Evolutionary conservation across 805 yeast species (phyloP).

Genomic region (Schwanniomyces sp.): DNA sequence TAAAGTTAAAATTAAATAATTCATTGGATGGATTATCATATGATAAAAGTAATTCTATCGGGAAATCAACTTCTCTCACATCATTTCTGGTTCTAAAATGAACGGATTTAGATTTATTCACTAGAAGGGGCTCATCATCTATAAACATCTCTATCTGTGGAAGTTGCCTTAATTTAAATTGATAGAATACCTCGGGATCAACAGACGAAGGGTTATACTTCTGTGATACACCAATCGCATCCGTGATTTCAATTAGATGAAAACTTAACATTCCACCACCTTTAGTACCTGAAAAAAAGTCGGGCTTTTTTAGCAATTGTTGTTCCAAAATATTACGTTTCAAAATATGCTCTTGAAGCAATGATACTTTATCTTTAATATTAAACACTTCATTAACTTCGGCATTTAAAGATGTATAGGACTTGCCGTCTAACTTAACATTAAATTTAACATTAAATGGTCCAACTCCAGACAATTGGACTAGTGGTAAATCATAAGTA

Average conservation of each 20-base stretch:
- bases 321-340: slow-evolving; percentile 36
- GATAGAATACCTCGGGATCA: slow-evolving; percentile 34
- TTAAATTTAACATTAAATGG: slow-evolving; percentile 47
- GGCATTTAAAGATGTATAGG: slow-evolving; percentile 19
- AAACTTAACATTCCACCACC: slow-evolving; percentile 30
- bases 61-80: slow-evolving; percentile 37
- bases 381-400: slow-evolving; percentile 12
- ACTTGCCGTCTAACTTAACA: slow-evolving; percentile 24
- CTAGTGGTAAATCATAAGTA: slow-evolving; percentile 46
- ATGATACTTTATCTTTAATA: slow-evolving; percentile 35
- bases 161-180: slow-evolving; percentile 24
- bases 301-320: slow-evolving; percentile 28
- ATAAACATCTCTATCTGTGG: slow-evolving; percentile 23
- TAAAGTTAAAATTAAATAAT: slow-evolving; percentile 13
- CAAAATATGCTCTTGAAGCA: slow-evolving; percentile 19
- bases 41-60: slow-evolving; percentile 41
- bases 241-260: slow-evolving; percentile 31
- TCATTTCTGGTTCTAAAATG: slow-evolving; percentile 15
- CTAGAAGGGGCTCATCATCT: slow-evolving; percentile 21
- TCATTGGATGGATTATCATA: slow-evolving; percentile 25
- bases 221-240: slow-evolving; percentile 30
- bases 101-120: slow-evolving; percentile 16
- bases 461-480: slow-evolving; percentile 71
- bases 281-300: slow-evolving; percentile 13
- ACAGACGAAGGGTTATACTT: slow-evolving; percentile 37